Evolutionary conservation across 805 yeast genomes (phyloP).

Genomic region (Monosporozyma siamensis): DNA sequence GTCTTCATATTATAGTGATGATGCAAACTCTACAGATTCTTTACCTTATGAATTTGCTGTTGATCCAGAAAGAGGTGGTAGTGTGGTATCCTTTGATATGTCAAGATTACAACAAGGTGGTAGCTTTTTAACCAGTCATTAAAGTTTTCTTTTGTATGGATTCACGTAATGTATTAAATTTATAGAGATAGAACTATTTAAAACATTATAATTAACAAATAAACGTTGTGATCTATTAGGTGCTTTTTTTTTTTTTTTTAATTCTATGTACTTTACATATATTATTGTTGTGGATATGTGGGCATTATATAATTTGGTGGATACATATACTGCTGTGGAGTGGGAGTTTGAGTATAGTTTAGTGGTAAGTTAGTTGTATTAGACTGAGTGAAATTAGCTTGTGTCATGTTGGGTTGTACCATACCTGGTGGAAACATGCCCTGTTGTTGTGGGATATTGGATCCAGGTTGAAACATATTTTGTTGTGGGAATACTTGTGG

Average conservation of each 20-base stretch:
- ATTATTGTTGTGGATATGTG: neutral
- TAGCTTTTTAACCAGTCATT: neutral
- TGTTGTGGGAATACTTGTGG: slow-evolving; percentile 14
- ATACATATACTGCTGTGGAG: neutral
- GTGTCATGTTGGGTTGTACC: slow-evolving; percentile 1
- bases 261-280: neutral
- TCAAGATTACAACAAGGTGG: neutral
- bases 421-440: neutral
- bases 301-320: slow-evolving; percentile 2
- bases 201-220: too few relatives aligned
- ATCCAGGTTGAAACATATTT: too few relatives aligned
- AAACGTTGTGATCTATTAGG: too few relatives aligned
- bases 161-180: too few relatives aligned
- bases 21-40: slow-evolving; percentile 5
- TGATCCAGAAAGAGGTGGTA: slow-evolving; percentile 19
- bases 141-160: neutral
- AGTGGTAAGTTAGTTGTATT: neutral
- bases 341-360: neutral
- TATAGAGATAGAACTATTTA: slow-evolving; percentile 1
- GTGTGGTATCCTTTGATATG: slow-evolving; percentile 13
- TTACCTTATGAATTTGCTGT: slow-evolving; percentile 24
- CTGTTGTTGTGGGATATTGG: too few relatives aligned
- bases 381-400: neutral
- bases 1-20: neutral
- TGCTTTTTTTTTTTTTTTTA: too few relatives aligned